Conservation (phyloP, 1,284 basidiomycete genomes). For the Sporisorium scitamineum region DNA sequence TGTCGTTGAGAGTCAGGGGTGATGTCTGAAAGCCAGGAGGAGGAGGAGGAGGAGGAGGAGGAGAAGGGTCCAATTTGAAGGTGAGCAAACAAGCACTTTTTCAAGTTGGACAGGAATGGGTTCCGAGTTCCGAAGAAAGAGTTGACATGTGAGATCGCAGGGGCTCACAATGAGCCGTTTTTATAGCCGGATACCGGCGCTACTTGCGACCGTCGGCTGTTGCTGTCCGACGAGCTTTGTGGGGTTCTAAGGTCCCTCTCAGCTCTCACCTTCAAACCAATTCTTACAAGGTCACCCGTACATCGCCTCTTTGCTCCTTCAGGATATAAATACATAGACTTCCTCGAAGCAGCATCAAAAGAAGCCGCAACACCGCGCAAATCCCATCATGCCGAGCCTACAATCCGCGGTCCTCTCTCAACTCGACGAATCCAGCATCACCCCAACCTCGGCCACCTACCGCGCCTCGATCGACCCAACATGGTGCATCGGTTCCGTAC, state of each 20-base stretch:
- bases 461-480: slow-evolving; percentile 30
- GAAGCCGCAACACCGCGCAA: no score
- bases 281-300: not conserved
- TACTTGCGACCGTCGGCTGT: no score
- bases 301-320: not conserved
- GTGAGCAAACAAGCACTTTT: not conserved
- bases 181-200: not conserved
- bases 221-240: no score
- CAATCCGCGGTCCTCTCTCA: slow-evolving; percentile 18
- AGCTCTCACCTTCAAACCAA: not conserved
- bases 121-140: slow-evolving; percentile 3
- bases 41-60: not conserved
- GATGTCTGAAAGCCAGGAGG: no score
- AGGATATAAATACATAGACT: no score
- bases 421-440: slow-evolving; percentile 26
- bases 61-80: not conserved
- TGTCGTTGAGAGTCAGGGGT: no score
- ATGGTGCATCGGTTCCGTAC: slow-evolving; percentile 52
- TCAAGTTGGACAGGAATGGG: no score
- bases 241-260: no score
- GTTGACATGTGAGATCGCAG: not conserved
- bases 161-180: not conserved
- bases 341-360: no score
- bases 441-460: slow-evolving; percentile 17
- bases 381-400: slow-evolving; percentile 24